Evolutionary conservation across 2,329 filamentous ascomycete species (phyloP), one percentile per base, ranked within the genome.

Genomic region (Lizonia empirigonia): DNA sequence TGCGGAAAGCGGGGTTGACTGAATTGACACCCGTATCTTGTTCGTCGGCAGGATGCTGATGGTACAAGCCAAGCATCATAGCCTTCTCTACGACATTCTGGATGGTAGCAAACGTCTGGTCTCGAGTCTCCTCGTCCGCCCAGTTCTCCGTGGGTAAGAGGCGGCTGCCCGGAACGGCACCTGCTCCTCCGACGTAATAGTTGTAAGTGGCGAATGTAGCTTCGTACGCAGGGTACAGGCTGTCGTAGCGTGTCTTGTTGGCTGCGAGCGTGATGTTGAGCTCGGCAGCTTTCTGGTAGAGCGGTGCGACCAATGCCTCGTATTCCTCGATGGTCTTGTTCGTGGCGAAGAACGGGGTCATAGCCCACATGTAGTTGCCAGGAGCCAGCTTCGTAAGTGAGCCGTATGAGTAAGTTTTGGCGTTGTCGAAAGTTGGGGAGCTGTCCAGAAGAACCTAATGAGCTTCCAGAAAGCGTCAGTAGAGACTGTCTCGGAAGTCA

Each of bases 111-210:
- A 73, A 61, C 2, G 67, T 64, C 39, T 57, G 55, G 55, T 53
- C 63, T 50, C 52, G 62, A 53, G 56, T 68, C 4, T 65, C 55
- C 0, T 64, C 50, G 12, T 68, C 58, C 0, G 59, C 56, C 39
- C 74, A 70, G 37, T 70, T 68, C 9, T 63, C 53, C 1, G 60
- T 57, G 4, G 74, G 73, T 0, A 77, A 47, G 4, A 77, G 58
- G 9, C 73, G 70, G 27, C 68, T 73, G 0, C 59, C 62, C 13
- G 69, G 67, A 5, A 69, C 67, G 2, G 71, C 51, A 10, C 62
- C 66, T 4, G 61, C 58, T 6, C 56, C 58, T 7, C 74, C 74
- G 19, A 73, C 62, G 2, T 57, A 39, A 22, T 60, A 63, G 33
- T 68, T 59, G 5, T 64, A 53, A 1, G 45, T 36, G 7, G 45